Base-by-base conservation (phyloP, 371 early-diverging fungal genomes). In the Apophysomyces variabilis region DNA sequence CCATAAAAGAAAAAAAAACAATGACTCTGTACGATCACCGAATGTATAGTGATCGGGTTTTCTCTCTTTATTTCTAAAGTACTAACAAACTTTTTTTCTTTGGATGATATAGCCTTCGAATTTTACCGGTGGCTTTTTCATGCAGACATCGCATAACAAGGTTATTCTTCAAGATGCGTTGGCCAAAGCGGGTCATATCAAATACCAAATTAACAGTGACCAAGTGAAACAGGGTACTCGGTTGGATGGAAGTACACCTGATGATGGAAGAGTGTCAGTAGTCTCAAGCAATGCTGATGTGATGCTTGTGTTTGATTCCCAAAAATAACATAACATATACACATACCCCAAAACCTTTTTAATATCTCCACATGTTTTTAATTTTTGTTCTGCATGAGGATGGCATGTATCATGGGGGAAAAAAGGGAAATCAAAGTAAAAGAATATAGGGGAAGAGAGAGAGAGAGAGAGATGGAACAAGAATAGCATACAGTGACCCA, bases 221-320 rank as follows among this genome's bases (percentile, higher is more conserved):
- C 32, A 38, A 14, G 21, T 37, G 7, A 71, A 71, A 39, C 32
- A 66, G 37, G 70, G 70, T 8, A 35, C 3, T 7, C 62, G 70
- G 11, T 18, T 68, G 14, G 21, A 58, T 6, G 70, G 66, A 3
- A 39, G 7, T 21, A 21, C 54, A 5, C 1, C 16, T 5, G 7
- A 21, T 6, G 9, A 59, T 14, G 70, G 70, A 59, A 50, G 39
- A 12, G 26, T 70, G 21, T 41, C 43, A 12, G 47, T 56, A 4
- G 39, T 16, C 5, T 66, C 71, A 8, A 61, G 41, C 11, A 66
- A 66, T 65, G 66, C 57, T 0, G 44, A 71, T 59, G 58, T 58
- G n/a, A 36, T 47, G 13, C 21, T 71, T 14, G 38, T 44, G 6
- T 71, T 71, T 67, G 71, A 70, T 54, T 47, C 45, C 36, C 60